A percentile compares a stretch with the other conserved stretches of the same genome.
phyloP scores from a whole-genome alignment of 768 basidiomycete genomes.

The Phlebiopsis flavidoalba region DNA sequence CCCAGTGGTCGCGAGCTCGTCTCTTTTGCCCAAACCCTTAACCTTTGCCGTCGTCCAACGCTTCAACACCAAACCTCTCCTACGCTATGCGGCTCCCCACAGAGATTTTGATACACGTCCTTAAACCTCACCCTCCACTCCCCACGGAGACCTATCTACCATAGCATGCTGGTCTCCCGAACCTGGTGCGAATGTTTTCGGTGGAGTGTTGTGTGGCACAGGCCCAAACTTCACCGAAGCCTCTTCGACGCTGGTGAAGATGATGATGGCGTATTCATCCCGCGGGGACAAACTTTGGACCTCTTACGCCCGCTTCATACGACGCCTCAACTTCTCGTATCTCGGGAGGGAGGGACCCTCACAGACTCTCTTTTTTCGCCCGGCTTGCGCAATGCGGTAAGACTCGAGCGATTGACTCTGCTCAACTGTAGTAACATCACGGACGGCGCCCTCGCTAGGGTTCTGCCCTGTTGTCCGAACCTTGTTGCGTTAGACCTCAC shows the following conservation, averaged over 20 bases:
- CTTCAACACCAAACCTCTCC: conserved; percentile 33
- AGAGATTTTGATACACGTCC: conserved; percentile 89
- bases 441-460: conserved; percentile 53
- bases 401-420: conserved; percentile 86
- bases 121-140: conserved; percentile 80
- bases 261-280: conserved; percentile 63
- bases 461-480: conserved; percentile 67
- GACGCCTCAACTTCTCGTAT: conserved; percentile 83
- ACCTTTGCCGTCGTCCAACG: conserved; percentile 15
- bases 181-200: conserved; percentile 94
- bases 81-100: conserved; percentile 73
- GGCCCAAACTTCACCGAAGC: conserved; percentile 71
- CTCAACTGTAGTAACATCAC: conserved; percentile 71
- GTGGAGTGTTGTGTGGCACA: conserved; percentile 96
- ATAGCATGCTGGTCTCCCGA: conserved; percentile 75
- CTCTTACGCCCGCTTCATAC: conserved; percentile 83
- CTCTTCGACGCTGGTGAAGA: conserved; percentile 68
- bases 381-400: conserved; percentile 47
- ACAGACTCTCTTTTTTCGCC: conserved; percentile 63
- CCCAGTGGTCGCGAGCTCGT: conserved; percentile 38
- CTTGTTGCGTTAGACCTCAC: conserved; percentile 85
- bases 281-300: conserved; percentile 71
- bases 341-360: conserved; percentile 64
- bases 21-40: conserved; percentile 12
- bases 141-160: conserved; percentile 68